These are phyloP conservation scores for Saccharomycopsis fermentans DNA, from an alignment of 805 yeast species.

Conservation along the genomic window DNA sequence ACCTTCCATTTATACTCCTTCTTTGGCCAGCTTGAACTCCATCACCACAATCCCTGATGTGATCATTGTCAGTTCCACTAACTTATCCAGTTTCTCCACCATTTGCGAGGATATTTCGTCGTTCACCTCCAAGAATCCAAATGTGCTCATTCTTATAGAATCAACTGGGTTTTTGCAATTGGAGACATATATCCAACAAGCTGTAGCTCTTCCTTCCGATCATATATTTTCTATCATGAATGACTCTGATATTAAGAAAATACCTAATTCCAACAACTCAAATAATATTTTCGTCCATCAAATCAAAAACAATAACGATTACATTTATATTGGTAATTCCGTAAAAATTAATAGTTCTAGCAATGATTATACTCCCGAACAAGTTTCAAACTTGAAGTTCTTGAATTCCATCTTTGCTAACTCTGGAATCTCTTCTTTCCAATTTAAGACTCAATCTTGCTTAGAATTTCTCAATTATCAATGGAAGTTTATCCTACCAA, in stretches of 20 bases:
- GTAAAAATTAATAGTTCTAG: slow-evolving; percentile 24
- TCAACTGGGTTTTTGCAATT: slow-evolving; percentile 62
- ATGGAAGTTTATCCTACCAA: slow-evolving; percentile 78
- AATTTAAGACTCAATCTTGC: slow-evolving; percentile 36
- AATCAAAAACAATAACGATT: slow-evolving; percentile 31
- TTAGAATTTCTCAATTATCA: slow-evolving; percentile 60
- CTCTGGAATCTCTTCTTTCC: slow-evolving; percentile 30
- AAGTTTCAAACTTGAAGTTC: slow-evolving; percentile 26
- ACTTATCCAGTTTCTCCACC: slow-evolving; percentile 42
- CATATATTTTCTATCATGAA: slow-evolving; percentile 47
- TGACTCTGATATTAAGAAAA: slow-evolving; percentile 42
- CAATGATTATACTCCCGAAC: slow-evolving; percentile 33
- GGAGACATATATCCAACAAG: slow-evolving; percentile 48
- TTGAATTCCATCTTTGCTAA: slow-evolving; percentile 30
- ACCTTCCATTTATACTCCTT: neutral
- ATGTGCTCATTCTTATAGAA: slow-evolving; percentile 51
- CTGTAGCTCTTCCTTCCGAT: slow-evolving; percentile 31
- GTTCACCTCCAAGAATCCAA: slow-evolving; percentile 26
- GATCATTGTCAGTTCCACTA: slow-evolving; percentile 36
- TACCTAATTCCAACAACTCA: slow-evolving; percentile 22
- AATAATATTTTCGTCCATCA: slow-evolving; percentile 26
- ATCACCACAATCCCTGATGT: slow-evolving; percentile 26
- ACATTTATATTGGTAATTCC: slow-evolving; percentile 29
- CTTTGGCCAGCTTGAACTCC: neutral
- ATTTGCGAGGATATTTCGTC: slow-evolving; percentile 30